Evolutionary conservation across 2,329 filamentous ascomycete genomes (phyloP).

Genomic region (Alternaria gansuensis): DNA sequence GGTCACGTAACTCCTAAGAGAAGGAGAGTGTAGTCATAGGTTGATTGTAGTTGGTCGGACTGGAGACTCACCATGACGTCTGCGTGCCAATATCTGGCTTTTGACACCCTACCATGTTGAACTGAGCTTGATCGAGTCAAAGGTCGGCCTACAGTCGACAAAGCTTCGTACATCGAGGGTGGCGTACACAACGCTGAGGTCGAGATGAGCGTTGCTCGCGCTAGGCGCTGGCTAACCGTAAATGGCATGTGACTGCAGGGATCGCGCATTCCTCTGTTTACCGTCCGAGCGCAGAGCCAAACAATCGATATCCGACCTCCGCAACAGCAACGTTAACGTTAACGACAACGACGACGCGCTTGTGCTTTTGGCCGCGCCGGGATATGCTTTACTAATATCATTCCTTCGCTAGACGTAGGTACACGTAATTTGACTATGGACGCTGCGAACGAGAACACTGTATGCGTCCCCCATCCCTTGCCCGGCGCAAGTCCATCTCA

Average conservation of each 20-base stretch:
- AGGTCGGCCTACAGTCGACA: background rate
- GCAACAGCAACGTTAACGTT: slow-evolving; percentile 14
- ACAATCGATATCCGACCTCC: slow-evolving; percentile 19
- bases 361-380: slow-evolving; percentile 13
- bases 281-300: slow-evolving; percentile 22
- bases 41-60: background rate
- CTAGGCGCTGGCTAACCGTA: slow-evolving; percentile 6
- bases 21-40: background rate
- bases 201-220: slow-evolving; percentile 3
- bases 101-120: background rate
- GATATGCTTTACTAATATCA: slow-evolving; percentile 19
- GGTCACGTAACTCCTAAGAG: background rate
- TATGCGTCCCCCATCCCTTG: slow-evolving; percentile 25
- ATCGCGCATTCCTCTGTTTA: slow-evolving; percentile 21
- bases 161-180: background rate
- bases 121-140: background rate
- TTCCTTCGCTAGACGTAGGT: slow-evolving; percentile 12
- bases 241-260: slow-evolving; percentile 14
- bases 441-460: slow-evolving; percentile 43
- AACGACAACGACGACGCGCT: slow-evolving; percentile 15
- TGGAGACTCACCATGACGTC: background rate
- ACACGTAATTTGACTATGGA: slow-evolving; percentile 28
- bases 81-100: background rate
- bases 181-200: background rate
- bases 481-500: slow-evolving; percentile 25